Percentiles rank a stretch among this genome's conserved stretches.
These are phyloP conservation scores for Botrytis byssoidea DNA, from an alignment of 2,329 filamentous ascomycete species.

Conservation along the genomic window DNA sequence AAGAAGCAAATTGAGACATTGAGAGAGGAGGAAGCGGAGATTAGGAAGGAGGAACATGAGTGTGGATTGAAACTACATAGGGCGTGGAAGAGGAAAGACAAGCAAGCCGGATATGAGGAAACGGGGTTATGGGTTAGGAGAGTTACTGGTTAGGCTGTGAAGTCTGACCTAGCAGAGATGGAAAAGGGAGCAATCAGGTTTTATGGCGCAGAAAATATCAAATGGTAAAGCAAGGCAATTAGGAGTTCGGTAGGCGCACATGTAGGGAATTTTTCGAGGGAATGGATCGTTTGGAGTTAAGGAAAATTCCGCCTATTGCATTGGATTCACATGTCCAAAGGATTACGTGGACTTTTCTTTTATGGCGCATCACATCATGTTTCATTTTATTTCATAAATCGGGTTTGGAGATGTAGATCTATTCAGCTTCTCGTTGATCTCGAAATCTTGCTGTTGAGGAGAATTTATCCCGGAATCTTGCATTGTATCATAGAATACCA, in stretches of 20 bases:
- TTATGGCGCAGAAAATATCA: not conserved
- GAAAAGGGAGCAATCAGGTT: not conserved
- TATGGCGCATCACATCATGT: not conserved
- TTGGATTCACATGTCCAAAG: not conserved
- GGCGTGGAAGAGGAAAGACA: slow-evolving; percentile 72
- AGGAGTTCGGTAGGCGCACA: not conserved
- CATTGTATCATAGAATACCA: not conserved
- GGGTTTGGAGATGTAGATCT: not conserved
- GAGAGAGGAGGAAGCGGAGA: slow-evolving; percentile 65
- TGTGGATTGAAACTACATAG: slow-evolving; percentile 72
- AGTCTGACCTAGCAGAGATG: not conserved
- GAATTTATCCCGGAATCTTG: not conserved
- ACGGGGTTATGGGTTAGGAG: slow-evolving; percentile 76
- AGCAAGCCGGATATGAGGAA: slow-evolving; percentile 62
- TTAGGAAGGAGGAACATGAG: slow-evolving; percentile 75
- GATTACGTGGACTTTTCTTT: not conserved
- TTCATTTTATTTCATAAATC: not conserved
- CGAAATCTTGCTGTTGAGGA: not conserved
- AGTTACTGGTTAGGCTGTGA: slow-evolving; percentile 56
- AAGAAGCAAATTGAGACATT: slow-evolving; percentile 65
- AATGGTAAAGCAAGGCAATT: not conserved
- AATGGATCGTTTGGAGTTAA: not conserved
- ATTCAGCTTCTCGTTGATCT: not conserved
- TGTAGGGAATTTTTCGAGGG: not conserved
- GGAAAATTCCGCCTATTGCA: not conserved